phyloP scores from a whole-genome alignment of 495 filamentous ascomycete species.

The Talaromyces trachyspermus region DNA sequence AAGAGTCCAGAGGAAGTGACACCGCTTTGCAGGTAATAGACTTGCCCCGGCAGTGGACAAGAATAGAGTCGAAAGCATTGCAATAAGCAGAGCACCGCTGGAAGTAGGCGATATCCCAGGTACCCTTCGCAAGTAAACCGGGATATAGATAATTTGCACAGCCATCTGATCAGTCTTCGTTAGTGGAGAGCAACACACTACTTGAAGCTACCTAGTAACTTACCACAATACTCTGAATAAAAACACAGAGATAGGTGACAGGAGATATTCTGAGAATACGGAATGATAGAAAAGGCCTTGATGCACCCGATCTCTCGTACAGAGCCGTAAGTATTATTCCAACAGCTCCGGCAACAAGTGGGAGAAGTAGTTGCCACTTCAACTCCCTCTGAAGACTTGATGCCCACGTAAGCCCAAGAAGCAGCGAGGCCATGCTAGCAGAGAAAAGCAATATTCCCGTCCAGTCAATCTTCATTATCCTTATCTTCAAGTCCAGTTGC shows the following conservation, averaged over 20 bases:
- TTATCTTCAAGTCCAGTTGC: slow-evolving; percentile 9
- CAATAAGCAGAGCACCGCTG: slow-evolving; percentile 45
- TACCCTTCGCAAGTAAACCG: background rate
- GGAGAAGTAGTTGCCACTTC: slow-evolving; percentile 36
- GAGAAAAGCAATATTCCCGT: slow-evolving; percentile 40
- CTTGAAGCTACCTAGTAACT: background rate
- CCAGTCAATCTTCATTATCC: slow-evolving; percentile 26
- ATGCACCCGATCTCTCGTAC: slow-evolving; percentile 34
- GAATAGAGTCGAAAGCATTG: slow-evolving; percentile 41
- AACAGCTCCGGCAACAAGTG: slow-evolving; percentile 34
- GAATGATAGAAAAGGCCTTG: slow-evolving; percentile 41
- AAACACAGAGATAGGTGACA: slow-evolving; percentile 29
- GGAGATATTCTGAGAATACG: slow-evolving; percentile 33
- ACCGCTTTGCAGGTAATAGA: slow-evolving; percentile 36
- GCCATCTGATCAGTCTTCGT: slow-evolving; percentile 12
- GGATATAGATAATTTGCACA: background rate
- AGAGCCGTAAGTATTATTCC: slow-evolving; percentile 21
- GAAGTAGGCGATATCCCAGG: slow-evolving; percentile 36
- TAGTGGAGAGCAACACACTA: background rate
- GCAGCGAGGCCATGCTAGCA: slow-evolving; percentile 36
- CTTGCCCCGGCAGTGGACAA: slow-evolving; percentile 39
- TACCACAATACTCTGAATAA: slow-evolving; percentile 41
- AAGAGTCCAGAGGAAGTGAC: slow-evolving; percentile 45
- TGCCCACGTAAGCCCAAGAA: slow-evolving; percentile 52
- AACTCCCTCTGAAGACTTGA: slow-evolving; percentile 46